A percentile compares a stretch with the other conserved stretches of the same genome.
These are phyloP conservation scores for Phytophthora brassicae DNA, from an alignment of 352 stramenopile species.

Conservation along the genomic window DNA sequence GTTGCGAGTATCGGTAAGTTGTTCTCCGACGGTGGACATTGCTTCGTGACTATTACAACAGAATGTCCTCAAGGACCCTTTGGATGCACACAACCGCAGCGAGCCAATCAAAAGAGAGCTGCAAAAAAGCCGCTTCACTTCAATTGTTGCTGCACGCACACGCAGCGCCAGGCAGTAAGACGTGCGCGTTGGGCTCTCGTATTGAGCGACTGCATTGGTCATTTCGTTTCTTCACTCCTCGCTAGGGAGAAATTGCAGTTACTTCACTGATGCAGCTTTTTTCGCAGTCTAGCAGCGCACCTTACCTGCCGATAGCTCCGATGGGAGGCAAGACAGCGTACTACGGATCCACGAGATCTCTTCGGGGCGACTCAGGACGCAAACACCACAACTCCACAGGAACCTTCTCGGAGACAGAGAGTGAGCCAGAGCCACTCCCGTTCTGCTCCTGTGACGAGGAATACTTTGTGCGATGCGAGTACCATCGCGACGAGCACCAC, in stretches of 20 bases:
- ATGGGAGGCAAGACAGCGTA: slow-evolving; percentile 19
- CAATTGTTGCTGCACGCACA: slow-evolving; percentile 18
- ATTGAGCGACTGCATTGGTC: neutral
- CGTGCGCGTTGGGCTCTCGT: slow-evolving; percentile 5
- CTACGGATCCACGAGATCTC: slow-evolving; percentile 20
- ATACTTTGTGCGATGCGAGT: slow-evolving; percentile 49
- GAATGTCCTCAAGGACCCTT: neutral
- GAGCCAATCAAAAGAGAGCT: slow-evolving; percentile 20
- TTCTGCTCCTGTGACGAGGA: slow-evolving; percentile 51
- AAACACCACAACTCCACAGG: slow-evolving; percentile 37
- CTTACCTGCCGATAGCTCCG: slow-evolving; percentile 11
- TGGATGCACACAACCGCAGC: neutral
- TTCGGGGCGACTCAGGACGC: slow-evolving; percentile 11
- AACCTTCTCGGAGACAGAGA: slow-evolving; percentile 55
- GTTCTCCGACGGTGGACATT: too few species aligned
- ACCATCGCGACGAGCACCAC: slow-evolving; percentile 52
- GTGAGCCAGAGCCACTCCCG: slow-evolving; percentile 47
- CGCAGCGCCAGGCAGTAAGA: slow-evolving; percentile 8
- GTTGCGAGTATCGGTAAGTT: too few species aligned
- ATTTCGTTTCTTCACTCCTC: slow-evolving; percentile 24
- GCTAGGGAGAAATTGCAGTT: too few species aligned
- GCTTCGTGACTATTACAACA: neutral
- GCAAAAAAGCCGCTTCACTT: slow-evolving; percentile 26
- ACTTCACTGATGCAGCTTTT: slow-evolving; percentile 23
- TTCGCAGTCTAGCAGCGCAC: neutral